Conservation (phyloP, 176 grass and related monocot genomes). For the Oryza brachyantha region DNA sequence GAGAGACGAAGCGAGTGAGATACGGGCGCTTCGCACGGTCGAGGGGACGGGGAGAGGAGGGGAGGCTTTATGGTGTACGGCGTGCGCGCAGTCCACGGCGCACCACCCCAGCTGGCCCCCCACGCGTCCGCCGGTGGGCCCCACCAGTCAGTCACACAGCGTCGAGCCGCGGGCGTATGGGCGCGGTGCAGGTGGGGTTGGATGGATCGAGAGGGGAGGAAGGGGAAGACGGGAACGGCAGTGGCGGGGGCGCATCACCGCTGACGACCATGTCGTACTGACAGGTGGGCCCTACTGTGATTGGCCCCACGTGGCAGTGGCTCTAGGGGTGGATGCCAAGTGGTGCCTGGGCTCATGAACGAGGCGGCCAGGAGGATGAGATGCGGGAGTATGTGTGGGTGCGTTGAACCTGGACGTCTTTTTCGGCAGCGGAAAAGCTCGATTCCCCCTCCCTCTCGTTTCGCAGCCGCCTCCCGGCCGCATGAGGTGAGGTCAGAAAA, state of each 20-base stretch:
- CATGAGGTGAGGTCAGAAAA: slow-evolving; percentile 36
- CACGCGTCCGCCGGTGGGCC: rapidly evolving
- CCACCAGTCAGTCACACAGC: rapidly evolving
- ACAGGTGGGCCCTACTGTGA: rapidly evolving
- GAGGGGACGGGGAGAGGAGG: too few species aligned
- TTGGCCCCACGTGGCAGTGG: neutral
- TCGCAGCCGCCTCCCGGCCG: neutral
- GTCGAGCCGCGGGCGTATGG: neutral
- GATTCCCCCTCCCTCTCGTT: slow-evolving; percentile 6
- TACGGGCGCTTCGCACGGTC: slow-evolving; percentile 22
- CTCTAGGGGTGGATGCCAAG: rapidly evolving
- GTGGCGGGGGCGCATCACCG: neutral
- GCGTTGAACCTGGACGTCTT: slow-evolving; percentile 55
- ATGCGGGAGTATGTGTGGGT: slow-evolving; percentile 35
- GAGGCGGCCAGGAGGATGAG: slow-evolving; percentile 22
- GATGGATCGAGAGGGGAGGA: neutral
- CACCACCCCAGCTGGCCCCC: rapidly evolving
- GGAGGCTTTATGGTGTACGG: slow-evolving; percentile 18
- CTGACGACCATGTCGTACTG: slow-evolving; percentile 33
- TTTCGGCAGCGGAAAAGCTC: slow-evolving; percentile 22
- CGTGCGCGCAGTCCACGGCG: neutral
- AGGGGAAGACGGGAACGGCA: neutral
- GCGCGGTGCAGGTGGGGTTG: neutral
- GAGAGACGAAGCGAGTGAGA: neutral
- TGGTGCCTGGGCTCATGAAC: neutral